Base-by-base conservation (phyloP, 1,284 basidiomycete genomes). In the Boletus semigastroideus region DNA sequence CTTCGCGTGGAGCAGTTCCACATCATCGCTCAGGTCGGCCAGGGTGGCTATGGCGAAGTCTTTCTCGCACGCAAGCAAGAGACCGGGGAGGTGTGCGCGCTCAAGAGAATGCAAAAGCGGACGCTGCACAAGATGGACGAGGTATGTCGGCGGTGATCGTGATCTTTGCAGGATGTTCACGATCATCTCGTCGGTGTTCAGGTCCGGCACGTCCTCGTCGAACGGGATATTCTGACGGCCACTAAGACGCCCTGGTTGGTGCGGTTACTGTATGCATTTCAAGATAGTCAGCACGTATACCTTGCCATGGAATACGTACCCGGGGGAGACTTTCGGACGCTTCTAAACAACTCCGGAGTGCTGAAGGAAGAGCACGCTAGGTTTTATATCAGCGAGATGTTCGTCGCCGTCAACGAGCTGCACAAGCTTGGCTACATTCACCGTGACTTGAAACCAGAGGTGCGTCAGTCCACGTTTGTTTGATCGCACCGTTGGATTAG, bases 241-340 rank as follows among this genome's bases (percentile, higher is more conserved):
- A 96, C 94, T 28, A 94, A 95, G 72, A 95, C 94, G 0, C 90
- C 94, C 2, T 98, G 94, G 94, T 81, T 98, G 51, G 95, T 98
- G 41, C 79, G 86, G 19, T 77, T 98, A 10, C 75, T 98, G 5
- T 98, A 98, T 67, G 94, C 94, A 1, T 98, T 98, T 74, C 94
- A 98, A 71, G 94, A 98, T 67, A 76, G 83, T 0, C 78, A 89
- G 54, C 80, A 88, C 62, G 93, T 98, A 27, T 98, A 95, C 67
- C 87, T 98, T 45, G 94, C 94, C 1, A 98, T 98, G 94, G 97
- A 99, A 77, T 98, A 96, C 67, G 94, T 98, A 13, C 94, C 94
- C 1, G 94, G 94, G 34, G 94, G 94, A 47, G 94, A 98, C 68
- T 97, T 98, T 76, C 82, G 95, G 10, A 98, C 94, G 0, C 79